Evolutionary conservation across 2,329 filamentous ascomycete species (phyloP).

Genomic region (Pseudophaeomoniella oleicola): DNA sequence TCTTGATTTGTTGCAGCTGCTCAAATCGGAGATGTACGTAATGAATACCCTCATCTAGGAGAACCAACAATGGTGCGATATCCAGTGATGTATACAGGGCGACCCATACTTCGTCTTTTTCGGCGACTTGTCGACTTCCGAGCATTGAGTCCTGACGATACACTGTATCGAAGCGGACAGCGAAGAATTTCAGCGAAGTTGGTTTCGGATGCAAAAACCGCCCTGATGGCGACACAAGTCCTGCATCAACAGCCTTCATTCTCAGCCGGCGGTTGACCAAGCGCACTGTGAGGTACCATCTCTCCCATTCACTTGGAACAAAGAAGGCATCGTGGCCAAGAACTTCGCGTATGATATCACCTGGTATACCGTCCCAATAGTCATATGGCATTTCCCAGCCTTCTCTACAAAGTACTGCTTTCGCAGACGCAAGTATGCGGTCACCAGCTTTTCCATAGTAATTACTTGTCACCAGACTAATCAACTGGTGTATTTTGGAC

Average conservation of each 20-base stretch:
- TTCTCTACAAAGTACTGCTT: constrained; percentile 42
- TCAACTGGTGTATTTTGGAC: constrained; percentile 31
- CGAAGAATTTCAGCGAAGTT: constrained; percentile 31
- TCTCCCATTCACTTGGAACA: constrained; percentile 41
- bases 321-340: constrained; percentile 46
- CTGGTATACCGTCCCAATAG: constrained; percentile 42
- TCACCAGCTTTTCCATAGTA: constrained; percentile 42
- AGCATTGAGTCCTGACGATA: constrained; percentile 31
- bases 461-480: constrained; percentile 38
- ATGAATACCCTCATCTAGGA: constrained; percentile 45
- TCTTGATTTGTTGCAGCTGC: constrained; percentile 39
- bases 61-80: constrained; percentile 38
- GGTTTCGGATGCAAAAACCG: constrained; percentile 30
- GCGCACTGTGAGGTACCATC: constrained; percentile 40
- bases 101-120: constrained; percentile 33
- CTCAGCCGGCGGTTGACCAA: constrained; percentile 37
- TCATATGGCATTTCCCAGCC: constrained; percentile 38
- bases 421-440: constrained; percentile 40
- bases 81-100: constrained; percentile 38
- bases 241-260: constrained; percentile 30
- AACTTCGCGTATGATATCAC: constrained; percentile 43
- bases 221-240: constrained; percentile 29
- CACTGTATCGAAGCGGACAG: constrained; percentile 36
- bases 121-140: constrained; percentile 20
- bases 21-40: constrained; percentile 46